Evolutionary conservation across 805 yeast genomes (phyloP).

Genomic region (Suhomyces faveliae): DNA sequence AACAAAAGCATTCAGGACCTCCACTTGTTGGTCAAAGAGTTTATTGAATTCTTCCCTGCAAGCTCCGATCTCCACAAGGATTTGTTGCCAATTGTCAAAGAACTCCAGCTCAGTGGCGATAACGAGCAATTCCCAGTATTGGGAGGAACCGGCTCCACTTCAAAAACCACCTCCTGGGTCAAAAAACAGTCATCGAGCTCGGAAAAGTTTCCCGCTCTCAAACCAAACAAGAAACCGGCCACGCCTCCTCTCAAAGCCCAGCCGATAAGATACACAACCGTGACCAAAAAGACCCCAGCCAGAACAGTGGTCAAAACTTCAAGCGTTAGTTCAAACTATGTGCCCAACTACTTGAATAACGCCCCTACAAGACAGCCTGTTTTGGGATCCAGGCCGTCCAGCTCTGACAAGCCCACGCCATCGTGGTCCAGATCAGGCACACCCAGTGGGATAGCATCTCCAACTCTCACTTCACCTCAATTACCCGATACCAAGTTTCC

Average conservation of each 20-base stretch:
- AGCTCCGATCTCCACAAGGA: slow-evolving; percentile 45
- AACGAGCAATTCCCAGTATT: slow-evolving; percentile 52
- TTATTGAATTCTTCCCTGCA: slow-evolving; percentile 54
- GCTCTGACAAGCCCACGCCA: background rate
- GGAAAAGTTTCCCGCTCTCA: slow-evolving; percentile 37
- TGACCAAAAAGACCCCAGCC: slow-evolving; percentile 20
- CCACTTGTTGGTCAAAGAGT: slow-evolving; percentile 56
- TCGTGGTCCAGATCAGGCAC: slow-evolving; percentile 1
- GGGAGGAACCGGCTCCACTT: slow-evolving; percentile 18
- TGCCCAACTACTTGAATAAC: slow-evolving; percentile 33
- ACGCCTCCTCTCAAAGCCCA: slow-evolving; percentile 16
- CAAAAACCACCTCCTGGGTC: slow-evolving; percentile 15
- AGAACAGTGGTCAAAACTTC: slow-evolving; percentile 14
- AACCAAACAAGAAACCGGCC: slow-evolving; percentile 20
- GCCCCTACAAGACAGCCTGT: slow-evolving; percentile 29
- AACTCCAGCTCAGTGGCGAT: slow-evolving; percentile 16
- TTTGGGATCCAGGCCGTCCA: slow-evolving; percentile 7
- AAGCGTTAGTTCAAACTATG: slow-evolving; percentile 22
- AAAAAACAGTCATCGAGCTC: slow-evolving; percentile 8
- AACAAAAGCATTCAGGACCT: slow-evolving; percentile 46
- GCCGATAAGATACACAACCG: slow-evolving; percentile 37
- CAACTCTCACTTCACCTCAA: slow-evolving; percentile 14
- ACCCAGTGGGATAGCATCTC: background rate
- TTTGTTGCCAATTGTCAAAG: slow-evolving; percentile 26
- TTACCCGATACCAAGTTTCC: slow-evolving; percentile 45